phyloP scores from a whole-genome alignment of 192 early-diverging fungal genomes.

The Coemansia sp. region DNA sequence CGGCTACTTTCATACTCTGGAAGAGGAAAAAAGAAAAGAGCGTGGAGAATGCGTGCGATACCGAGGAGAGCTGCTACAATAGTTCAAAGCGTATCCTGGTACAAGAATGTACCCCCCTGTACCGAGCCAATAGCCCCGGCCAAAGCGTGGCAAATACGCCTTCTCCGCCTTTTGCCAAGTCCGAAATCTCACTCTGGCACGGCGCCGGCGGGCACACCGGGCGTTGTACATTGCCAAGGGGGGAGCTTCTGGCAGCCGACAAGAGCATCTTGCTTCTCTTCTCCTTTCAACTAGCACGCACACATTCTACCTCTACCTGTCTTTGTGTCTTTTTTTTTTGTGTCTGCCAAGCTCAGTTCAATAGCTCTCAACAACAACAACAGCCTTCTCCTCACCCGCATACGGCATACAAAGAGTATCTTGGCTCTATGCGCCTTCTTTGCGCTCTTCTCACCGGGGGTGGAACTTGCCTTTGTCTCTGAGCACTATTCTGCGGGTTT shows the following conservation, averaged over 20 bases:
- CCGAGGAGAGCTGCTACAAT: background rate
- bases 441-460: background rate
- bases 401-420: conserved; percentile 8
- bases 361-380: background rate
- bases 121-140: background rate
- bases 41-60: conserved; percentile 1
- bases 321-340: background rate
- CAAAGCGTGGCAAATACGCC: background rate
- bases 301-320: background rate
- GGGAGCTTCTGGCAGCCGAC: background rate
- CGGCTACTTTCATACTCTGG: conserved; percentile 3
- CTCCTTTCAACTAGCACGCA: background rate
- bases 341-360: background rate
- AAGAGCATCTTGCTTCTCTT: conserved; percentile 1
- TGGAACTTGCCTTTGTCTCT: conserved; percentile 7
- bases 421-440: conserved; percentile 8
- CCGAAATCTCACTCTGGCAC: background rate
- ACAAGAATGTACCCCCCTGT: background rate
- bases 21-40: background rate
- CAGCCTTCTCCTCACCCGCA: conserved; percentile 8
- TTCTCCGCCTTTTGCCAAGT: background rate
- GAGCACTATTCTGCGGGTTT: conserved; percentile 6
- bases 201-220: background rate
- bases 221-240: background rate
- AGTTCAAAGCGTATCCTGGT: background rate